Evolutionary conservation across 371 early-diverging fungal species (phyloP).

Genomic region (Mucor sp.): DNA sequence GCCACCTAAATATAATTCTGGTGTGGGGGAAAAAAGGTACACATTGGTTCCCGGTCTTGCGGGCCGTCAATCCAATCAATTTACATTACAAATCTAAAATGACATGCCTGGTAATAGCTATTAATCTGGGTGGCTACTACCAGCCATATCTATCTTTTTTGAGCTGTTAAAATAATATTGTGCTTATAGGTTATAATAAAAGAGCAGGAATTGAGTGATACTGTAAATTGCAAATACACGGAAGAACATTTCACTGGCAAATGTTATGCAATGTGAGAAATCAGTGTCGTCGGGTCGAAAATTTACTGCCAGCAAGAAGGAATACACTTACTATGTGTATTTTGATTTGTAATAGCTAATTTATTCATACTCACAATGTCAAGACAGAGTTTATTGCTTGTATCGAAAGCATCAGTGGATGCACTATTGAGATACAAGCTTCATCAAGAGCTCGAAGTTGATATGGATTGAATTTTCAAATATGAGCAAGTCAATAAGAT

Average conservation of each 20-base stretch:
- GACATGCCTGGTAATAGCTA: neutral
- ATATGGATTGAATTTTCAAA: too few relatives aligned
- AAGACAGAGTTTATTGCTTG: neutral
- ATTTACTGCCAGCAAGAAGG: neutral
- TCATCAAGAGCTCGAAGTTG: too few relatives aligned
- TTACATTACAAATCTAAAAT: slow-evolving; percentile 1
- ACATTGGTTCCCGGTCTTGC: neutral
- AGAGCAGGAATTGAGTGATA: too few relatives aligned
- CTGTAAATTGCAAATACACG: neutral
- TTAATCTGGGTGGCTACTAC: neutral
- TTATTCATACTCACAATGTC: neutral
- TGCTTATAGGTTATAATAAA: too few relatives aligned
- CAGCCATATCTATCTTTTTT: neutral
- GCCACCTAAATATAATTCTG: neutral
- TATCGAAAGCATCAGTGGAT: neutral
- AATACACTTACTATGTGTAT: too few relatives aligned
- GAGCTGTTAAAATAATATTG: neutral
- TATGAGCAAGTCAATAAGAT: too few relatives aligned
- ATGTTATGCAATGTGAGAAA: neutral
- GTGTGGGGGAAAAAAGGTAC: neutral
- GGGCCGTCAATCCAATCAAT: neutral
- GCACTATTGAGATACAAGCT: too few relatives aligned
- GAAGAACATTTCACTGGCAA: neutral
- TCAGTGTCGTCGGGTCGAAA: neutral
- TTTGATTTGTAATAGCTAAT: neutral